Conservation (phyloP, 1,284 basidiomycete genomes). For the Trametes pubescens region DNA sequence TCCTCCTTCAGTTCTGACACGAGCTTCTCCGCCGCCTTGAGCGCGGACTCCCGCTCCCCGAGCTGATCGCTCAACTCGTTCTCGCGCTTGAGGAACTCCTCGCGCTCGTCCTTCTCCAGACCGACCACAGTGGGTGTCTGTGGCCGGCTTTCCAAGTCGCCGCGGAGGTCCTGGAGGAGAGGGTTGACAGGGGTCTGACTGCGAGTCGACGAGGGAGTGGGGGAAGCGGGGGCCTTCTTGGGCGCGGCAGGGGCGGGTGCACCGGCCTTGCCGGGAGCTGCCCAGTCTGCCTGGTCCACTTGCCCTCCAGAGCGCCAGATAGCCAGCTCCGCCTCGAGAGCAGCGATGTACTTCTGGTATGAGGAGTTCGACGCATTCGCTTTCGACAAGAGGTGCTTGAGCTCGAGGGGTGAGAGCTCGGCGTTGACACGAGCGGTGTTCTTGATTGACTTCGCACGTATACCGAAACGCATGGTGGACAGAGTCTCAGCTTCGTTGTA, state of each 20-base stretch:
- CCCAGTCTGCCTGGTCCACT: conserved; percentile 90
- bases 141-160: conserved; percentile 80
- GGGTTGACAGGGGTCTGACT: conserved; percentile 89
- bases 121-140: conserved; percentile 87
- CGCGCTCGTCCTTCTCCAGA: conserved; percentile 95
- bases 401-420: conserved; percentile 95
- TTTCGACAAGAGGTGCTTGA: conserved; percentile 92
- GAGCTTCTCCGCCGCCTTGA: conserved; percentile 79
- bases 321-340: conserved; percentile 91
- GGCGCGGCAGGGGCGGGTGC: conserved; percentile 51
- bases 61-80: conserved; percentile 96
- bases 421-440: conserved; percentile 99
- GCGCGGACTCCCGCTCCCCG: conserved; percentile 88
- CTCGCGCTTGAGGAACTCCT: conserved; percentile 96
- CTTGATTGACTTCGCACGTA: conserved; percentile 99
- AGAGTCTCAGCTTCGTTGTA: conserved; percentile 98
- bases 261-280: conserved; percentile 69
- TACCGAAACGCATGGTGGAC: conserved; percentile 98
- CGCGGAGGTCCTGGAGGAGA: conserved; percentile 76
- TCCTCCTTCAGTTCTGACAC: conserved; percentile 89
- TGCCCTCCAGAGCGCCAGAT: conserved; percentile 91
- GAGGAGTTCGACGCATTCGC: conserved; percentile 87
- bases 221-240: conserved; percentile 72
- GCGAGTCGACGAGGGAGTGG: conserved; percentile 62
- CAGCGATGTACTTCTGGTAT: conserved; percentile 88